phyloP scores from a whole-genome alignment of 164 flowering plant species.

The Hamamelis virginiana region DNA sequence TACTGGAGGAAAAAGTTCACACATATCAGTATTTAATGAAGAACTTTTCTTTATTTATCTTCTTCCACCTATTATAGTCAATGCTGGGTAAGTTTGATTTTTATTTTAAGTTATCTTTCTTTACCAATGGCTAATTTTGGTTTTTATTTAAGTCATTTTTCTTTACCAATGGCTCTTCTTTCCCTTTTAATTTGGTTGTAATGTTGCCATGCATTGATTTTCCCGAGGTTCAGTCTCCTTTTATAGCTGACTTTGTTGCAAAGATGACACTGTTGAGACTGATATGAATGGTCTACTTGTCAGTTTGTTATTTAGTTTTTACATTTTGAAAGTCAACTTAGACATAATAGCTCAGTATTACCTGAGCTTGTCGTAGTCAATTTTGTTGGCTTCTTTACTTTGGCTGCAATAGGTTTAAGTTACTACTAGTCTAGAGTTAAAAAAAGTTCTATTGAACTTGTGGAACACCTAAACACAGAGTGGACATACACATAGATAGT shows the following conservation, averaged over 20 bases:
- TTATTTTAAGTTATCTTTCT: not conserved
- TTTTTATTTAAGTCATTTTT: no score
- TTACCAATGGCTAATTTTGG: no score
- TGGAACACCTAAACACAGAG: not conserved
- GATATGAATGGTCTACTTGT: no score
- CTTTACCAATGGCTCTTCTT: not conserved
- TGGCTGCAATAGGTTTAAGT: not conserved
- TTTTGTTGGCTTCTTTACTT: not conserved
- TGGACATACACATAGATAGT: not conserved
- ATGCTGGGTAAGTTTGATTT: conserved; percentile 47
- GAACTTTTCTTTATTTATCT: conserved; percentile 54
- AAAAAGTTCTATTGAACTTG: not conserved
- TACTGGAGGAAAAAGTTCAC: conserved; percentile 37
- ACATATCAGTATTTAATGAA: conserved; percentile 33
- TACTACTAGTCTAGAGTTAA: not conserved
- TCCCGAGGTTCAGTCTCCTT: no score
- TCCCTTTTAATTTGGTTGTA: not conserved
- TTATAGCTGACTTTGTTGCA: no score
- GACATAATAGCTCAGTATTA: no score
- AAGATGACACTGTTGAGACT: no score
- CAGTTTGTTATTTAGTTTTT: no score
- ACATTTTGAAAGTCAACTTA: no score
- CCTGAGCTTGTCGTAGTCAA: not conserved
- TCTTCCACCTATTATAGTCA: conserved; percentile 58
- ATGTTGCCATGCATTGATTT: no score